phyloP scores from a whole-genome alignment of 208 protist species.

The Balamuthia mandrillaris region DNA sequence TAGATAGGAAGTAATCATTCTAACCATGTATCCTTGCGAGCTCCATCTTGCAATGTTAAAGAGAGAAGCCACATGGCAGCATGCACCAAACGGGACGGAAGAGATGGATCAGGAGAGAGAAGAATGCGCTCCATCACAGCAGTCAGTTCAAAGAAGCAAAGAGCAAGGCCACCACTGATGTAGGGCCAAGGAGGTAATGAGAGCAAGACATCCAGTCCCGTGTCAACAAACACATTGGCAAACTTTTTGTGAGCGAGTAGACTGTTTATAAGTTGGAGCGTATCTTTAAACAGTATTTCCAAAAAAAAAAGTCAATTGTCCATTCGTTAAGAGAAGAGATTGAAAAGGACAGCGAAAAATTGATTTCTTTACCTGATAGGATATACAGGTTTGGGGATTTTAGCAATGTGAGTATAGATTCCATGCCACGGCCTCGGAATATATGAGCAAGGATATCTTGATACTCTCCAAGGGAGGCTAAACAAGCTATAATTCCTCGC shows the following conservation, averaged over 20 bases:
- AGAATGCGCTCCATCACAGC: slow-evolving; percentile 47
- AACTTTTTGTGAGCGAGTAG: slow-evolving; percentile 53
- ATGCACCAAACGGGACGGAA: background rate
- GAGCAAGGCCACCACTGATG: slow-evolving; percentile 35
- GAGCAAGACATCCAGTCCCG: slow-evolving; percentile 43
- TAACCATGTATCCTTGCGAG: background rate
- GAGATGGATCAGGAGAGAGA: slow-evolving; percentile 20
- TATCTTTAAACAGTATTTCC: background rate
- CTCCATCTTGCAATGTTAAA: too few species aligned
- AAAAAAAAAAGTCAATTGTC: too few species aligned
- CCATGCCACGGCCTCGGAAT: slow-evolving; percentile 1
- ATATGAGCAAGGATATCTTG: slow-evolving; percentile 39
- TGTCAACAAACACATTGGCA: slow-evolving; percentile 50
- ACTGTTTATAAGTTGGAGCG: background rate
- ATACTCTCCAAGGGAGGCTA: slow-evolving; percentile 21
- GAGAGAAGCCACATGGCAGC: slow-evolving; percentile 19
- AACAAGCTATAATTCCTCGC: background rate
- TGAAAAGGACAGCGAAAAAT: background rate
- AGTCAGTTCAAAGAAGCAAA: slow-evolving; percentile 48
- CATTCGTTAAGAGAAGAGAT: background rate
- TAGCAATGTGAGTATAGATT: slow-evolving; percentile 23
- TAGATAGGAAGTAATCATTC: background rate
- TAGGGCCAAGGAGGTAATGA: background rate
- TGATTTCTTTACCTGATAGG: background rate
- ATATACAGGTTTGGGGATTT: slow-evolving; percentile 1